phyloP scores from a whole-genome alignment of 1,284 basidiomycete genomes.

The Irpex rosettiformis region DNA sequence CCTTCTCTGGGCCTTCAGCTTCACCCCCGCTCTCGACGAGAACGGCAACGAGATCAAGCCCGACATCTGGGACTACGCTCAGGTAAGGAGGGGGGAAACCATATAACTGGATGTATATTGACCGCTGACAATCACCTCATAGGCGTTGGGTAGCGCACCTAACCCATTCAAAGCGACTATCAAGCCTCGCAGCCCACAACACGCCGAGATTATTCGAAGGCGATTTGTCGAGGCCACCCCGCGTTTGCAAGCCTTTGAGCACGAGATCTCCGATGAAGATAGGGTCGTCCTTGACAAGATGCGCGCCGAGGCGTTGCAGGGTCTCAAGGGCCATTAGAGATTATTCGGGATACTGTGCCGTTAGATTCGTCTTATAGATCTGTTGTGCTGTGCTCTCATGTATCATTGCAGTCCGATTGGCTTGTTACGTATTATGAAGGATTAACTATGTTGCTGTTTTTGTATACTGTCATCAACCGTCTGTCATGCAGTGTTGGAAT shows the following conservation, averaged over 20 bases:
- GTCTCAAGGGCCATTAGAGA: neutral
- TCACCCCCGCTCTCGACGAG: constrained; percentile 1
- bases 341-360: neutral
- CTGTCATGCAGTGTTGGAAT: too few relatives aligned
- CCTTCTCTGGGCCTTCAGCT: constrained; percentile 12
- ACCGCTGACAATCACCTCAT: too few relatives aligned
- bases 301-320: neutral
- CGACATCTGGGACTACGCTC: neutral
- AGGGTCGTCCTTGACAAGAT: neutral
- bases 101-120: neutral
- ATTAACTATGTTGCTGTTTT: too few relatives aligned
- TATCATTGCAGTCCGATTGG: too few relatives aligned
- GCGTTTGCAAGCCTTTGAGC: neutral
- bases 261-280: neutral
- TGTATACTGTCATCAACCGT: too few relatives aligned
- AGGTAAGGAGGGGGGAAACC: neutral
- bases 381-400: too few relatives aligned
- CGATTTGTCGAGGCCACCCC: neutral
- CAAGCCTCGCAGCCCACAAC: neutral
- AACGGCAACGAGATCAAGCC: neutral
- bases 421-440: too few relatives aligned
- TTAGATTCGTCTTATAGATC: neutral
- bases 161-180: neutral
- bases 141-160: neutral
- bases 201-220: neutral